Evolutionary conservation across 108 stramenopile species (phyloP).

Genomic region (Nannochloropsis salina): DNA sequence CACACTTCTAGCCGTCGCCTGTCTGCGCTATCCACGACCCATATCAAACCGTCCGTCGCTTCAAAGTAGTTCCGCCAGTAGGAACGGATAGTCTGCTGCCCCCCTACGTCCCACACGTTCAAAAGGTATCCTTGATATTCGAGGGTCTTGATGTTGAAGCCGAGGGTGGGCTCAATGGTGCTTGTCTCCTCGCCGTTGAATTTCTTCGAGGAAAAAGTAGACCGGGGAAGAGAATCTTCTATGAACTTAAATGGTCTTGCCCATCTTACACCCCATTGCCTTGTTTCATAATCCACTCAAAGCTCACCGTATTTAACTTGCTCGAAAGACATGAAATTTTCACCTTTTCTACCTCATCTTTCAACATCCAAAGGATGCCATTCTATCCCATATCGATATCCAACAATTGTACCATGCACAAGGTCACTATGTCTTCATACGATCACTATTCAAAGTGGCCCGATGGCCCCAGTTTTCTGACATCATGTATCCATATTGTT

Average conservation of each 20-base stretch:
- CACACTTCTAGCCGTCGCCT: constrained; percentile 71
- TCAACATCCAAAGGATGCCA: too few species aligned
- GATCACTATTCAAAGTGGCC: too few species aligned
- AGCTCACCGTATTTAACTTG: too few species aligned
- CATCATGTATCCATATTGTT: too few species aligned
- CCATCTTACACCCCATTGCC: too few species aligned
- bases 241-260: not conserved
- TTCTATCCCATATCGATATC: too few species aligned
- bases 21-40: constrained; percentile 95
- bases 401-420: too few species aligned
- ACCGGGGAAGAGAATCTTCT: constrained; percentile 20
- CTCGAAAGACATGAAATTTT: too few species aligned
- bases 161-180: constrained; percentile 88
- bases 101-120: constrained; percentile 94
- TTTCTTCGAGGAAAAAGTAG: constrained; percentile 2
- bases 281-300: too few species aligned
- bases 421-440: too few species aligned
- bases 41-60: constrained; percentile 92
- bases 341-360: too few species aligned
- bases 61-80: constrained; percentile 99
- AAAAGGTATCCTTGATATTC: constrained; percentile 64
- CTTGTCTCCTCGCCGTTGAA: constrained; percentile 89
- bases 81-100: constrained; percentile 90
- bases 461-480: too few species aligned
- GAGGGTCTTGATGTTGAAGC: constrained; percentile 95